Conservation (phyloP, 2,329 filamentous ascomycete genomes). For the Trichoderma koningii region DNA sequence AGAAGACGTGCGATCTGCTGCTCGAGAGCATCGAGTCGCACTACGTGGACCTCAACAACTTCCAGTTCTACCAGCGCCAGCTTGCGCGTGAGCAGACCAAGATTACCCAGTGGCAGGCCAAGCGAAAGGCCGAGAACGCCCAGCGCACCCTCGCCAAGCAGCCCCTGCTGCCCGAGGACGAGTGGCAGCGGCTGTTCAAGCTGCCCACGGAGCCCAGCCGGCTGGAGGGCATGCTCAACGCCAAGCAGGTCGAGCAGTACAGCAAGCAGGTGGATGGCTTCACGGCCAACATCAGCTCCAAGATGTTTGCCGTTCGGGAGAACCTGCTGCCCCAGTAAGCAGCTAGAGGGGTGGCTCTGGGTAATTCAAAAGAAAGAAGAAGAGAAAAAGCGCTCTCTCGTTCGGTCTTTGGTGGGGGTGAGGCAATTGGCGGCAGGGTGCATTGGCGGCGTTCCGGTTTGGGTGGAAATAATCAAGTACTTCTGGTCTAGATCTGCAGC, state of each 20-base stretch:
- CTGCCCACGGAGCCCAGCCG: constrained; percentile 91
- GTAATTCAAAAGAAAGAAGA: too few relatives aligned
- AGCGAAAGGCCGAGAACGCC: constrained; percentile 95
- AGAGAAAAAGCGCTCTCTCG: constrained; percentile 10
- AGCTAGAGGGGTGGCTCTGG: neutral
- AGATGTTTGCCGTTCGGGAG: constrained; percentile 95
- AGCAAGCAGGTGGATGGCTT: constrained; percentile 96
- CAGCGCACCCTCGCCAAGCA: constrained; percentile 85
- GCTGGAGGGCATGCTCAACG: constrained; percentile 91
- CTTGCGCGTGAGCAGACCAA: constrained; percentile 92
- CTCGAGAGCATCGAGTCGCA: constrained; percentile 97
- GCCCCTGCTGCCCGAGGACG: constrained; percentile 84
- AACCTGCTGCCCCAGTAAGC: constrained; percentile 61
- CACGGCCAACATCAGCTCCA: constrained; percentile 84
- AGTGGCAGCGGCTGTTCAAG: constrained; percentile 99
- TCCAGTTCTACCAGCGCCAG: constrained; percentile 93
- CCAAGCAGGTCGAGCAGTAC: constrained; percentile 96
- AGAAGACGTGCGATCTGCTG: constrained; percentile 96
- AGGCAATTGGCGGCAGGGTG: constrained; percentile 39
- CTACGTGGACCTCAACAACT: constrained; percentile 99
- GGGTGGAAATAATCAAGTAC: constrained; percentile 43
- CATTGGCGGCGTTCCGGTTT: constrained; percentile 48
- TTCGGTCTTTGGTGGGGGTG: constrained; percentile 19
- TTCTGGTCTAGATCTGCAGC: constrained; percentile 42
- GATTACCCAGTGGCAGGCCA: constrained; percentile 93